A percentile compares a stretch with the other conserved stretches of the same genome.
Evolutionary conservation across 805 yeast genomes (phyloP).

Genomic region (Wickerhamomyces xylosicus): DNA sequence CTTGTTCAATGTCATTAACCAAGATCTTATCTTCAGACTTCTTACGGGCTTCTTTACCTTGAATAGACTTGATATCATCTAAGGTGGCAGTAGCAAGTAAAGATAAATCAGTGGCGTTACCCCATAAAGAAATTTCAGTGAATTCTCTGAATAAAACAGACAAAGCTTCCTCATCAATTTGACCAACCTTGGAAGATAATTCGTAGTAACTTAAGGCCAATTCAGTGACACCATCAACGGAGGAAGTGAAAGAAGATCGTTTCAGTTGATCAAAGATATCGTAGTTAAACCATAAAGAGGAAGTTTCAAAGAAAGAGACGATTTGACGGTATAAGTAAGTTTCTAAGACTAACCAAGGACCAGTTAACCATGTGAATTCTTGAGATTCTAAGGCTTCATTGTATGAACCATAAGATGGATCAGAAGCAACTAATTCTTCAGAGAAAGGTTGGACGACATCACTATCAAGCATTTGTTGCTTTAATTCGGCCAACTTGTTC

Average conservation of each 20-base stretch:
- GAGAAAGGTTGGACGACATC: slow-evolving; percentile 32
- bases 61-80: slow-evolving; percentile 84
- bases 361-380: slow-evolving; percentile 58
- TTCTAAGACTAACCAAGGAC: slow-evolving; percentile 88
- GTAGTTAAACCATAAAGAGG: slow-evolving; percentile 34
- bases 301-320: slow-evolving; percentile 32
- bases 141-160: slow-evolving; percentile 68
- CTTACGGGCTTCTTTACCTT: slow-evolving; percentile 81
- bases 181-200: slow-evolving; percentile 21
- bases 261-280: slow-evolving; percentile 72
- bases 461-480: slow-evolving; percentile 33
- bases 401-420: slow-evolving; percentile 40
- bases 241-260: slow-evolving; percentile 62
- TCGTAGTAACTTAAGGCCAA: slow-evolving; percentile 55
- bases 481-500: slow-evolving; percentile 29
- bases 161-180: slow-evolving; percentile 31
- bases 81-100: slow-evolving; percentile 78
- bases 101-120: slow-evolving; percentile 94
- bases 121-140: slow-evolving; percentile 89
- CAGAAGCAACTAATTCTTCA: slow-evolving; percentile 20
- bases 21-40: slow-evolving; percentile 72
- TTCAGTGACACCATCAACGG: slow-evolving; percentile 71
- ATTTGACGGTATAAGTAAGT: slow-evolving; percentile 71
- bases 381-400: slow-evolving; percentile 38
- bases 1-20: slow-evolving; percentile 59